phyloP scores from a whole-genome alignment of 768 basidiomycete species.

The Boletus rubescentipes region DNA sequence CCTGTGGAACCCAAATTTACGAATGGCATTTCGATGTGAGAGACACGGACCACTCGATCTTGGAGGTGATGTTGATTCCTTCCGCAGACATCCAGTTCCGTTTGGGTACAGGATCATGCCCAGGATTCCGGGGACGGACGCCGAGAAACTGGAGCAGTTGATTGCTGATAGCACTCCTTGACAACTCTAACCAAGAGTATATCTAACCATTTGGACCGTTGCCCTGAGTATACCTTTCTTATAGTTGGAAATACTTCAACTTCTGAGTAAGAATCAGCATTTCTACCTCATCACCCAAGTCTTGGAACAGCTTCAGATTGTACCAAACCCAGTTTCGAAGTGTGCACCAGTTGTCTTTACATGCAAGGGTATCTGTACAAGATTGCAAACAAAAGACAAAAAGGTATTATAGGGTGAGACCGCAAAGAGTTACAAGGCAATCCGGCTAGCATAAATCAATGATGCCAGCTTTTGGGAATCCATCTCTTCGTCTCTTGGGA shows the following conservation, averaged over 20 bases:
- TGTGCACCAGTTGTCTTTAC: too few species aligned
- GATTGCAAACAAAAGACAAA: too few species aligned
- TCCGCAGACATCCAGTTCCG: not conserved
- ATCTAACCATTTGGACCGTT: too few species aligned
- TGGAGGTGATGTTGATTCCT: not conserved
- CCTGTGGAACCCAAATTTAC: constrained; percentile 6
- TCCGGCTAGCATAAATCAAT: constrained; percentile 7
- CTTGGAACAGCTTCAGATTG: too few species aligned
- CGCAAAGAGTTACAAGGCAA: not conserved
- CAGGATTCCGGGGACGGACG: not conserved
- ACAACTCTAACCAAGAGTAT: too few species aligned
- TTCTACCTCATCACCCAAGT: too few species aligned
- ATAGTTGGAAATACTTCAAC: too few species aligned
- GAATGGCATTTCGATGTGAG: not conserved
- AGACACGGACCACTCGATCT: not conserved
- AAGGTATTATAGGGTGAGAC: too few species aligned
- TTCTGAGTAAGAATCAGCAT: too few species aligned
- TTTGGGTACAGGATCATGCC: not conserved
- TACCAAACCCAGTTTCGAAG: too few species aligned
- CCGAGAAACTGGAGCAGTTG: not conserved
- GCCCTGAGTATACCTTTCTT: too few species aligned
- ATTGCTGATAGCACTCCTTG: not conserved
- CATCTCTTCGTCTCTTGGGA: constrained; percentile 17
- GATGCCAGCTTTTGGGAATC: constrained; percentile 13
- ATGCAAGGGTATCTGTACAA: too few species aligned